Evolutionary conservation across 164 flowering plant genomes (phyloP).

Genomic region (Vitis rotundifolia): DNA sequence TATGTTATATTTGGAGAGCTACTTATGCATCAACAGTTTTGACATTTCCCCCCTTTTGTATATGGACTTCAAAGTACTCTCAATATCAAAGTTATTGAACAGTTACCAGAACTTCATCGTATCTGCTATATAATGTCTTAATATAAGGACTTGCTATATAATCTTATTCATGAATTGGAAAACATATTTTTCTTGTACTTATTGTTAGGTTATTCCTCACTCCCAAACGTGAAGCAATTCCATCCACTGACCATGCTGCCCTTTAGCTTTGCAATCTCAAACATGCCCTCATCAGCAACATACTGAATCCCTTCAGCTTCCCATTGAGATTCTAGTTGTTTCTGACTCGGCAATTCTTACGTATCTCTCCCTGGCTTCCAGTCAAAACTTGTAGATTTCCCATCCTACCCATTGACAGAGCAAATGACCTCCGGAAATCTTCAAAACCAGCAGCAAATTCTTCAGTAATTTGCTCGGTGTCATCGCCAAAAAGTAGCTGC

Average conservation of each 20-base stretch:
- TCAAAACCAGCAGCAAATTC: slow-evolving; percentile 53
- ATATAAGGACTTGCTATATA: neutral
- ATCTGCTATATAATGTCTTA: neutral
- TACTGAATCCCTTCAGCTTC: slow-evolving; percentile 5
- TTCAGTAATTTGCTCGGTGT: slow-evolving; percentile 32
- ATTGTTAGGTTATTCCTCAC: too few relatives aligned
- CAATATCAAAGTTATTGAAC: neutral
- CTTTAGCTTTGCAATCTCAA: neutral
- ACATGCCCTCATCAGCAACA: slow-evolving; percentile 2
- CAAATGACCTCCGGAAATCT: slow-evolving; percentile 55
- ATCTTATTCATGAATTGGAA: neutral
- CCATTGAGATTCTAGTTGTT: slow-evolving; percentile 35
- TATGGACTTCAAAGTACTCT: neutral
- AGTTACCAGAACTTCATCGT: neutral
- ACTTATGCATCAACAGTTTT: slow-evolving; percentile 12
- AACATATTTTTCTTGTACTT: neutral
- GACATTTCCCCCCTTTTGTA: neutral
- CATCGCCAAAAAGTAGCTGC: slow-evolving; percentile 39
- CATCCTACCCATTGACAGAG: slow-evolving; percentile 65
- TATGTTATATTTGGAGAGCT: neutral
- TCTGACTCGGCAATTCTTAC: slow-evolving; percentile 43
- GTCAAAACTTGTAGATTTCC: slow-evolving; percentile 62
- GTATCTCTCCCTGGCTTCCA: slow-evolving; percentile 61
- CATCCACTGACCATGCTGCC: neutral
- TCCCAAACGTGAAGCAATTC: too few relatives aligned